Percentiles rank a stretch among this genome's conserved stretches.
Evolutionary conservation across 2,329 filamentous ascomycete genomes (phyloP).

Genomic region (Ophiosphaerella korrae): DNA sequence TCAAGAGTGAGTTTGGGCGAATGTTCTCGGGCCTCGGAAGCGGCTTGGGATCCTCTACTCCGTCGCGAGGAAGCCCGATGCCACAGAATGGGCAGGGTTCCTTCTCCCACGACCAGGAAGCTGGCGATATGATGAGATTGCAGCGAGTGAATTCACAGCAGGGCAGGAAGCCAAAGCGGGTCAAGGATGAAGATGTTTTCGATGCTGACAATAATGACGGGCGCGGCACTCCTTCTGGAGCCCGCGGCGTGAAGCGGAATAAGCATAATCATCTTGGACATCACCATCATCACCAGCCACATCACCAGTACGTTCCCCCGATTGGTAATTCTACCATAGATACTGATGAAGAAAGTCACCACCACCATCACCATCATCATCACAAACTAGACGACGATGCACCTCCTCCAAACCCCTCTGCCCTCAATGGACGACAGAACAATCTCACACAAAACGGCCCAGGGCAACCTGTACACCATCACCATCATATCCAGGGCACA

Average conservation of each 20-base stretch:
- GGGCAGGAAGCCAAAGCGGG: slow-evolving; percentile 58
- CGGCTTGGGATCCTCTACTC: slow-evolving; percentile 64
- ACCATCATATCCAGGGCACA: slow-evolving; percentile 47
- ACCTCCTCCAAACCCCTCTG: slow-evolving; percentile 23
- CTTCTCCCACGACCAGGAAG: slow-evolving; percentile 33
- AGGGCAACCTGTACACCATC: slow-evolving; percentile 39
- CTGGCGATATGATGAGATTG: slow-evolving; percentile 36
- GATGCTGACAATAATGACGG: slow-evolving; percentile 71
- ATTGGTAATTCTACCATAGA: background rate
- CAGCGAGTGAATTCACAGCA: slow-evolving; percentile 46
- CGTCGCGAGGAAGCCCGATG: slow-evolving; percentile 58
- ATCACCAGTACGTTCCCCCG: slow-evolving; percentile 55
- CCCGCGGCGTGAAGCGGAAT: slow-evolving; percentile 70
- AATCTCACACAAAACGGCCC: slow-evolving; percentile 39
- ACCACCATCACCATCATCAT: slow-evolving; percentile 63
- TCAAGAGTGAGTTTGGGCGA: slow-evolving; percentile 92
- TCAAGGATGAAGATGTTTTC: slow-evolving; percentile 75
- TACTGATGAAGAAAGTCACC: slow-evolving; percentile 50
- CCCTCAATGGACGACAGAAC: slow-evolving; percentile 29
- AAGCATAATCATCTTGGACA: slow-evolving; percentile 55
- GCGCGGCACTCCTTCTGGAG: slow-evolving; percentile 64
- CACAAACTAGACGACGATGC: slow-evolving; percentile 59
- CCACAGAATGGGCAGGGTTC: slow-evolving; percentile 37
- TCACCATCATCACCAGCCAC: slow-evolving; percentile 63
- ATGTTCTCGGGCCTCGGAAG: slow-evolving; percentile 94